Conservation (phyloP, 768 basidiomycete genomes). For the Leccinum variicolor region DNA sequence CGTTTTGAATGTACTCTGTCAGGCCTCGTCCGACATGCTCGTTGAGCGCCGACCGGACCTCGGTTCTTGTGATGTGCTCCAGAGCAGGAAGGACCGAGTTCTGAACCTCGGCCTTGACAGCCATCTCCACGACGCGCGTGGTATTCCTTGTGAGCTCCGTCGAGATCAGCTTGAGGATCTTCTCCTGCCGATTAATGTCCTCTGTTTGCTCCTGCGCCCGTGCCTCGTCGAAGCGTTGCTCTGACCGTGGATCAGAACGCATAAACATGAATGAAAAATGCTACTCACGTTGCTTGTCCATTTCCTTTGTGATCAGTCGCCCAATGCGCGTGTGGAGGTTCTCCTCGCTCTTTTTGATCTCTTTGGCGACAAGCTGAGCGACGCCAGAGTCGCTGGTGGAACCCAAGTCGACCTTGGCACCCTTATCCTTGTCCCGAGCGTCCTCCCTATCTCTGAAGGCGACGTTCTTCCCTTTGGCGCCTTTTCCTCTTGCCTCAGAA, state of each 20-base stretch:
- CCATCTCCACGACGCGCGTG: conserved; percentile 84
- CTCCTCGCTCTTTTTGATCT: conserved; percentile 83
- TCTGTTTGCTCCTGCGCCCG: conserved; percentile 74
- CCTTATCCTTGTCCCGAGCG: conserved; percentile 37
- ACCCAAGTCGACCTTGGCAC: conserved; percentile 23
- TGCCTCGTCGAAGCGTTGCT: conserved; percentile 81
- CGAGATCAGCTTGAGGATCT: conserved; percentile 84
- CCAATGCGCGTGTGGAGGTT: conserved; percentile 72
- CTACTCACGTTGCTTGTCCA: conserved; percentile 83
- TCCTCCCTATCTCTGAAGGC: conserved; percentile 61
- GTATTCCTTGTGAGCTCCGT: conserved; percentile 85
- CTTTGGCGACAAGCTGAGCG: conserved; percentile 60
- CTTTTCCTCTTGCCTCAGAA: conserved; percentile 50
- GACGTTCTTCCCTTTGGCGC: conserved; percentile 52
- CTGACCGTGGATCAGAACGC: conserved; percentile 36
- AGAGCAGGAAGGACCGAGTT: conserved; percentile 79
- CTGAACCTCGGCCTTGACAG: conserved; percentile 82
- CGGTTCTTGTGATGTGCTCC: conserved; percentile 76
- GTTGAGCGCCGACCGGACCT: conserved; percentile 75
- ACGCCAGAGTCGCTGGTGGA: conserved; percentile 51
- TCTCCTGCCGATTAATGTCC: conserved; percentile 83
- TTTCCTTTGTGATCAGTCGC: conserved; percentile 78
- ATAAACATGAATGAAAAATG: conserved; percentile 4
- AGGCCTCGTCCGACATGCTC: conserved; percentile 75
- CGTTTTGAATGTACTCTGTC: conserved; percentile 70